phyloP scores from a whole-genome alignment of 2,329 filamentous ascomycete genomes.

The Phialophora chinensis region DNA sequence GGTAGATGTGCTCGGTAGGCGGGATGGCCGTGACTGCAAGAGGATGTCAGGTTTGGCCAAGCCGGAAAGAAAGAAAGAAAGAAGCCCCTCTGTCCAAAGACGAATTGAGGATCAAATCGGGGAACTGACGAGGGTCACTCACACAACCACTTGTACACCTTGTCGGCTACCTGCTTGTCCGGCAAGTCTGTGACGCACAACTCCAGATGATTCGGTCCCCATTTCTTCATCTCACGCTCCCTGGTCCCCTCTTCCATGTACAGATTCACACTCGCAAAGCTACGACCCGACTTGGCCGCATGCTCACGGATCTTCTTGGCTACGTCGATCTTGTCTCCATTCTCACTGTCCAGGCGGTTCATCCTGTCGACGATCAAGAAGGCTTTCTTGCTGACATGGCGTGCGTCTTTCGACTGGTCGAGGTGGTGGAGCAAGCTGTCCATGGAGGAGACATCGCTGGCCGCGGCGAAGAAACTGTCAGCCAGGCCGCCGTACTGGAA shows the following conservation, averaged over 20 bases:
- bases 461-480: background rate
- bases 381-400: conserved; percentile 10
- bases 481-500: conserved; percentile 3
- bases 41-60: background rate
- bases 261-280: conserved; percentile 36
- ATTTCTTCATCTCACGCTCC: conserved; percentile 16
- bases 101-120: background rate
- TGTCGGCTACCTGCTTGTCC: conserved; percentile 27
- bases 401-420: conserved; percentile 9
- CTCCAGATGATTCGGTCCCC: conserved; percentile 37
- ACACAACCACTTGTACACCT: conserved; percentile 38
- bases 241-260: conserved; percentile 13
- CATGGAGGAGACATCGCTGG: background rate
- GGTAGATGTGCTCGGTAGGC: conserved; percentile 35
- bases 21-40: conserved; percentile 34
- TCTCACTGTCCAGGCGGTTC: conserved; percentile 23
- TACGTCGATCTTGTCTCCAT: conserved; percentile 24
- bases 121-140: conserved; percentile 8
- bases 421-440: conserved; percentile 18
- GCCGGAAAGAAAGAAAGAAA: too few species aligned
- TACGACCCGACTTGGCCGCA: conserved; percentile 33
- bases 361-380: conserved; percentile 25
- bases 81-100: background rate
- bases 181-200: conserved; percentile 23
- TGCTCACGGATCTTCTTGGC: conserved; percentile 24